phyloP scores from a whole-genome alignment of 1,284 basidiomycete species.

The Leccinum pachyderme region DNA sequence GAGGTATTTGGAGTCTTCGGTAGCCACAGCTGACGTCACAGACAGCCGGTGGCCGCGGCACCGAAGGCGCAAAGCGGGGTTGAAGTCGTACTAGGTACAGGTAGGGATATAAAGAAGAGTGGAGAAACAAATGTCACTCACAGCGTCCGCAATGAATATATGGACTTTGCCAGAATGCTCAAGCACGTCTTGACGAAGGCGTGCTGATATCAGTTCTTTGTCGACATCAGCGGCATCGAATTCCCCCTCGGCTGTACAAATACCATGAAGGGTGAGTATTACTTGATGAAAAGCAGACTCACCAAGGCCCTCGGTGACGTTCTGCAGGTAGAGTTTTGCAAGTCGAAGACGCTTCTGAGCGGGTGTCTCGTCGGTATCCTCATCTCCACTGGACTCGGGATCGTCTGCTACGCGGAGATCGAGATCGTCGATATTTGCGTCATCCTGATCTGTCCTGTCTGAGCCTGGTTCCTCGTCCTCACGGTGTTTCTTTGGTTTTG shows the following conservation, averaged over 20 bases:
- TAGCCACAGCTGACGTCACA: constrained; percentile 74
- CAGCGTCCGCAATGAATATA: constrained; percentile 71
- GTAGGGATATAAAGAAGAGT: constrained; percentile 22
- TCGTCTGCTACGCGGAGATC: constrained; percentile 68
- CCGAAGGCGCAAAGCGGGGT: constrained; percentile 49
- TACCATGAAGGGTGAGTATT: constrained; percentile 1
- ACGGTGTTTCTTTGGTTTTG: constrained; percentile 35
- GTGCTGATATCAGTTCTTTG: constrained; percentile 84
- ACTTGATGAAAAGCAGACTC: constrained; percentile 29
- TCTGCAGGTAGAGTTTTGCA: constrained; percentile 88
- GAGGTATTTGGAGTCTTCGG: constrained; percentile 65
- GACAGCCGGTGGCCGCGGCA: constrained; percentile 74
- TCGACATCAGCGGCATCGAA: constrained; percentile 95
- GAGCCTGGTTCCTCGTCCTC: constrained; percentile 74
- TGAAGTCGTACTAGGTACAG: constrained; percentile 33
- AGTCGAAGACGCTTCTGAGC: constrained; percentile 91
- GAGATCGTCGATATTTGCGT: constrained; percentile 72
- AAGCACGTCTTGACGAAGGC: constrained; percentile 87
- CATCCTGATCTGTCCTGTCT: constrained; percentile 59
- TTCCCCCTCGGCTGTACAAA: constrained; percentile 66
- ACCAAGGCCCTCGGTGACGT: constrained; percentile 78
- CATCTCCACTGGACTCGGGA: constrained; percentile 65
- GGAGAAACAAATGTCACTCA: constrained; percentile 33
- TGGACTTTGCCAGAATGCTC: constrained; percentile 86
- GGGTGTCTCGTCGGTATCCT: constrained; percentile 87